Evolutionary conservation across 208 protist species (phyloP).

Genomic region (Acanthamoeba castellanii): DNA sequence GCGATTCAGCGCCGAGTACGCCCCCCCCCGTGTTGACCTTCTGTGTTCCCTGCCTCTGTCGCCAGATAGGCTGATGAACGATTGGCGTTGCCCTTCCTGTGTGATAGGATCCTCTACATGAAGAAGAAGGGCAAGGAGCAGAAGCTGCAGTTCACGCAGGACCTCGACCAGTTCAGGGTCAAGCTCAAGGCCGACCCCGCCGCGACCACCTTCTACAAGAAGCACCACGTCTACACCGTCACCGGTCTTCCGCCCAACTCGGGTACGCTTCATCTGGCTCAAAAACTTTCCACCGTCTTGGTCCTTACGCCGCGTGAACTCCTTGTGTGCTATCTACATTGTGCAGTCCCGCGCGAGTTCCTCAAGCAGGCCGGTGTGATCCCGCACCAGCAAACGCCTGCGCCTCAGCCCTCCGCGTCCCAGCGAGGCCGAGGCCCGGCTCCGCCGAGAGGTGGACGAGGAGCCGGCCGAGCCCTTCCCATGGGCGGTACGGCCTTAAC

Average conservation of each 20-base stretch:
- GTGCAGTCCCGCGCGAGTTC: constrained; percentile 40
- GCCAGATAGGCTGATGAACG: not conserved
- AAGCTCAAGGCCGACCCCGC: constrained; percentile 37
- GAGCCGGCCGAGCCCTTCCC: not conserved
- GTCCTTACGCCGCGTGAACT: too few relatives aligned
- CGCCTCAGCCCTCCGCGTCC: not conserved
- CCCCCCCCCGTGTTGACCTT: not conserved
- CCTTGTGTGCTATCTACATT: not conserved
- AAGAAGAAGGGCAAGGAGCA: constrained; percentile 74
- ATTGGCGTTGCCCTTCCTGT: not conserved
- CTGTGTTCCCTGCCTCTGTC: not conserved
- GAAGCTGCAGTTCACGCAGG: constrained; percentile 68
- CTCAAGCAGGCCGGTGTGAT: constrained; percentile 50
- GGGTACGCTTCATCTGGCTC: not conserved
- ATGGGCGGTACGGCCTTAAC: not conserved
- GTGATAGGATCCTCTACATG: constrained; percentile 50
- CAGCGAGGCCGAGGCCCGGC: not conserved
- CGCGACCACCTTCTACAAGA: constrained; percentile 64
- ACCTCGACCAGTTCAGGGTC: constrained; percentile 38
- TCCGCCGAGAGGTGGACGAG: not conserved
- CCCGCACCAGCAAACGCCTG: constrained; percentile 43
- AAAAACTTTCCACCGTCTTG: too few relatives aligned
- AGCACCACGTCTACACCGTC: constrained; percentile 48
- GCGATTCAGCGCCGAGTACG: constrained; percentile 57
- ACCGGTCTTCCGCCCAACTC: constrained; percentile 14